Conservation (phyloP, 2,329 filamentous ascomycete genomes). For the Fusarium sp. region DNA sequence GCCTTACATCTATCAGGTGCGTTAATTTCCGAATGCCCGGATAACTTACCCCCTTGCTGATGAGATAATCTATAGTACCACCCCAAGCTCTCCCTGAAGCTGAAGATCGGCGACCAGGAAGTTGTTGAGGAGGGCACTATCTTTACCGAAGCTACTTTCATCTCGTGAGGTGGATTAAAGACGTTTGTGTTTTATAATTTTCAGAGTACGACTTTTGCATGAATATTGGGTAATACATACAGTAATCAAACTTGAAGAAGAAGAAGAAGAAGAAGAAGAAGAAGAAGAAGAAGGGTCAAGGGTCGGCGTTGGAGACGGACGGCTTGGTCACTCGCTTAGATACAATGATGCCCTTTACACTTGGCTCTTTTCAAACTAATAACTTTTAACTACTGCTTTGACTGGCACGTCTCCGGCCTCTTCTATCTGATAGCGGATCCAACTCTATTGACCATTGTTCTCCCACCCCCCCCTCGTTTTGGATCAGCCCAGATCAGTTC, state of each 20-base stretch:
- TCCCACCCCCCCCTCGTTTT: slow-evolving; percentile 9
- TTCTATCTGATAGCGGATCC: slow-evolving; percentile 18
- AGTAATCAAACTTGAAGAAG: slow-evolving; percentile 39
- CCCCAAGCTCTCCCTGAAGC: slow-evolving; percentile 75
- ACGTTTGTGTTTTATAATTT: slow-evolving; percentile 15
- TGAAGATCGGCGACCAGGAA: slow-evolving; percentile 85
- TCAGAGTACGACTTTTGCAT: slow-evolving; percentile 36
- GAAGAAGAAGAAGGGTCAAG: slow-evolving; percentile 8
- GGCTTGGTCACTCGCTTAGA: slow-evolving; percentile 46
- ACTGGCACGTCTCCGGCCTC: slow-evolving; percentile 17
- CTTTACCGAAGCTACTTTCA: slow-evolving; percentile 96
- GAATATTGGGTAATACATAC: slow-evolving; percentile 42
- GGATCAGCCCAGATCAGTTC: slow-evolving; percentile 1
- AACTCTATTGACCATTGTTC: slow-evolving; percentile 28
- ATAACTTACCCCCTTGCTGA: slow-evolving; percentile 25
- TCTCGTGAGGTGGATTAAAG: slow-evolving; percentile 64
- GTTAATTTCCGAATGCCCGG: slow-evolving; percentile 41
- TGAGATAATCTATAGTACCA: slow-evolving; percentile 66
- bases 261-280: no score
- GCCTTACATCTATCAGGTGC: slow-evolving; percentile 96
- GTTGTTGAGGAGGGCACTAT: slow-evolving; percentile 79
- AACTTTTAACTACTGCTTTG: slow-evolving; percentile 22
- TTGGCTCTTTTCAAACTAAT: slow-evolving; percentile 26
- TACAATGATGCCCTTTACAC: slow-evolving; percentile 36
- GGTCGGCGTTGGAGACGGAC: slow-evolving; percentile 46